These are phyloP conservation scores for Hortaea sp. DNA, from an alignment of 2,329 filamentous ascomycete species.

Conservation along the genomic window DNA sequence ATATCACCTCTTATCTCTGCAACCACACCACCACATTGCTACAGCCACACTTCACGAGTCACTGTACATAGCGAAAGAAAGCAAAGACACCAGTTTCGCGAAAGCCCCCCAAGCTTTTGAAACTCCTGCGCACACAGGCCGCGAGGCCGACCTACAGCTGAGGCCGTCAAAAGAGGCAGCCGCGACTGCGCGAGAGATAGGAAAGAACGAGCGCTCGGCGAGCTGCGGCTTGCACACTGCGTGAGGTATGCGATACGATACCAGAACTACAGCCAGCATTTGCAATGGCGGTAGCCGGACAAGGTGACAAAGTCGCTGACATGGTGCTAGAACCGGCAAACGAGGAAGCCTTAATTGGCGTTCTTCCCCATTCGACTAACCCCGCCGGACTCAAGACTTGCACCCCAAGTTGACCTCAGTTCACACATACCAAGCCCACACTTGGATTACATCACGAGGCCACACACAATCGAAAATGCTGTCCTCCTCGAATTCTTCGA, in stretches of 20 bases:
- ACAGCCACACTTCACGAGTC: background rate
- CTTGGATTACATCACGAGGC: background rate
- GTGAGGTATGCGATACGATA: constrained; percentile 52
- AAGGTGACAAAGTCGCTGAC: constrained; percentile 4
- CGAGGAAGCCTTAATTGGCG: constrained; percentile 21
- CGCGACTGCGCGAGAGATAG: background rate
- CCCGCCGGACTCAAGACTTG: constrained; percentile 56
- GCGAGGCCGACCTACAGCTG: constrained; percentile 1
- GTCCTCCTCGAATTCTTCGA: constrained; percentile 59
- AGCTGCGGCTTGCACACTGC: constrained; percentile 66
- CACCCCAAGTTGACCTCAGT: constrained; percentile 25
- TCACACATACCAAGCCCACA: background rate
- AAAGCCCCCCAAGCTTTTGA: background rate
- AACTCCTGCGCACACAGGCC: background rate
- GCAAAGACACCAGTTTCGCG: background rate
- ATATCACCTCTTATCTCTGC: background rate
- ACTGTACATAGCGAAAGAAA: constrained; percentile 1
- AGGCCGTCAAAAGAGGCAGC: background rate
- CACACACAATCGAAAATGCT: constrained; percentile 49
- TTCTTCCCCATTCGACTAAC: constrained; percentile 22
- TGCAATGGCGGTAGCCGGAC: background rate
- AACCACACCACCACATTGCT: background rate
- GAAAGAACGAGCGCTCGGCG: constrained; percentile 50
- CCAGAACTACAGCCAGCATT: background rate
- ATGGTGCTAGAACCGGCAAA: constrained; percentile 17